These are phyloP conservation scores for Protomyces inundatus DNA, from an alignment of 1,139 yeast species.

Conservation along the genomic window DNA sequence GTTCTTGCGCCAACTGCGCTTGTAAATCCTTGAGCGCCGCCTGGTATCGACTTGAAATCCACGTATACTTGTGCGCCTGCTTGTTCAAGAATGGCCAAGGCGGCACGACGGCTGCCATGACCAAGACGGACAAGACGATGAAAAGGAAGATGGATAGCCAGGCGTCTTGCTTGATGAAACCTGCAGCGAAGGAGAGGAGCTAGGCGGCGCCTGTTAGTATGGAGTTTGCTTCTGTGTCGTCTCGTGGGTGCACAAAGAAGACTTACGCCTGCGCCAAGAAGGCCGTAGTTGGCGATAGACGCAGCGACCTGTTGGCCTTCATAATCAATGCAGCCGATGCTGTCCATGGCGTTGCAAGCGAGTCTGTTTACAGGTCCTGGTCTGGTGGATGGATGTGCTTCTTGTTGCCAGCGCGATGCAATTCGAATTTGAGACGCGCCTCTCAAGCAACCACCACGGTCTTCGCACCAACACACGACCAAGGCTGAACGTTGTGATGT, in stretches of 20 bases:
- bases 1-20: conserved; percentile 6
- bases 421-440: no score
- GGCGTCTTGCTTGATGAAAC: conserved; percentile 12
- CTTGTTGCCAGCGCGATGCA: no score
- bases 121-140: background rate
- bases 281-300: conserved; percentile 1
- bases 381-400: no score
- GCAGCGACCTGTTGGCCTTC: conserved; percentile 10
- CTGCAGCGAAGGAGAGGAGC: conserved; percentile 8
- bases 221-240: background rate
- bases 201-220: background rate
- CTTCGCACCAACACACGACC: no score
- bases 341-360: conserved; percentile 1
- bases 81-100: conserved; percentile 26
- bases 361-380: no score
- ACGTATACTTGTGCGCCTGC: conserved; percentile 1
- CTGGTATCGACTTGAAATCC: conserved; percentile 1
- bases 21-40: conserved; percentile 23
- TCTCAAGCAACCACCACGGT: no score
- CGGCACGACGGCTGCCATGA: conserved; percentile 12
- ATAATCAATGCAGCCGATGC: conserved; percentile 17
- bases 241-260: background rate
- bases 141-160: conserved; percentile 8
- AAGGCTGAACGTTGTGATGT: no score
- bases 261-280: conserved; percentile 10